Evolutionary conservation across 257 asterid species (phyloP), one percentile per base, ranked within the genome.

Genomic region (Solanum sejunctum): DNA sequence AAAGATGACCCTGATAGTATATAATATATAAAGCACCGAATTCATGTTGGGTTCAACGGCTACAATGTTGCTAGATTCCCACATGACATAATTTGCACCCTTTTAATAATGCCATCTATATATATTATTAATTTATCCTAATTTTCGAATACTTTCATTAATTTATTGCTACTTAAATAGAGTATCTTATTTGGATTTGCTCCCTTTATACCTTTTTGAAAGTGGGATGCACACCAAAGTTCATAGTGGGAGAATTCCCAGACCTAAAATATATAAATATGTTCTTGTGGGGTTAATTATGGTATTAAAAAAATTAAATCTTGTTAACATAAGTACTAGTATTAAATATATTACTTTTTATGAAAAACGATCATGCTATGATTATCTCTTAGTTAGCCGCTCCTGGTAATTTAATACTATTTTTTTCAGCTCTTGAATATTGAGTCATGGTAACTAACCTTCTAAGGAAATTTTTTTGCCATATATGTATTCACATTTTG

Each of bases 161-260:
- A 47, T 47, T 73, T 73, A 73, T 75, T 75, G 15, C 41, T 47
- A 73, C 81, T 8, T 49, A 77, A 47, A 75, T 23, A 77, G 61
- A 80, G 86, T 56, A 89, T 91, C 86, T 86, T 80, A 17, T 84
- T 18, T 87, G 84, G 90, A 90, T 88, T 87, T 82, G 84, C 87
- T 80, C 18, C 85, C 85, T 41, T 88, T 86, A 36, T 4, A 80
- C 86, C 87, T 87, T 64, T 32, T 64, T 86, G 70, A 83, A 85
- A 85, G 86, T 61, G 82, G 60, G 57, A 26, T 83, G 78, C 80
- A 83, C 28, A n/a, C 52, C 80, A 83, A 21, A 83, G 20, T 69
- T 49, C 82, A 75, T 49, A 49, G 61, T 49, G 61, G 81, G 80
- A 32, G 21, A 45, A n/a, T 47, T 75, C 45, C 82, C 82, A 23